Evolutionary conservation across 73 alveolate species (phyloP), one percentile per base, ranked within the genome.

Genomic region (Paraurostyla sp.): DNA sequence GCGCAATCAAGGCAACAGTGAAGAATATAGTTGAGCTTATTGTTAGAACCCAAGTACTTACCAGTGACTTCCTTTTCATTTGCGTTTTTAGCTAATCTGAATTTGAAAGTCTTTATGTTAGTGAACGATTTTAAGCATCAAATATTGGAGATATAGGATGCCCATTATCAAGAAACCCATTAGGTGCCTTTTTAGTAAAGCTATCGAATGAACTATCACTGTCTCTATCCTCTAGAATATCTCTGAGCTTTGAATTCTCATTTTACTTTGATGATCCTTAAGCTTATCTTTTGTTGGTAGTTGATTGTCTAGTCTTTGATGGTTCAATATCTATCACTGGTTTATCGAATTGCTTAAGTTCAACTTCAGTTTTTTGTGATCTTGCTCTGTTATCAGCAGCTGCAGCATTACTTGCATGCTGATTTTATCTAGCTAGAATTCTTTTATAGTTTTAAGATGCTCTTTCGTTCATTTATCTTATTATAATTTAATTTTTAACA

Each of bases 271-370:
- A 35, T 68, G 4, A 13, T 68, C 33, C 42, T 18, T n/a, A 6
- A 41, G 9, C 41, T 18, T 68, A 6, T 46, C 57, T 46, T 18
- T 18, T 18, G 18, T 46, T 46, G 13, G 23, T 18, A 15, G 18
- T 15, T 15, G 57, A 46, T 15, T 13, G 13, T 46, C 38, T 33
- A 48, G 59, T 32, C 40, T 48, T 42, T 27, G 42, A 45, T 18
- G 33, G 51, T 9, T 73, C 86, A 27, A 73, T 32, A 25, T 73
- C 86, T 6, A 73, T 13, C n/a, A 73, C 86, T 25, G 86, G 86
- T 32, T 73, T 73, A 23, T 48, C 65, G 27, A 73, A 73, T 45
- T 73, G 36, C 50, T 73, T 73, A 9, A 73, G 36, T 30, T 73
- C 86, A 43, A 73, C 41, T 32, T 73, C 86, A 16, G 86, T 38